Base-by-base conservation (phyloP, 345 rosid genomes). In the Euphorbia lathyris region DNA sequence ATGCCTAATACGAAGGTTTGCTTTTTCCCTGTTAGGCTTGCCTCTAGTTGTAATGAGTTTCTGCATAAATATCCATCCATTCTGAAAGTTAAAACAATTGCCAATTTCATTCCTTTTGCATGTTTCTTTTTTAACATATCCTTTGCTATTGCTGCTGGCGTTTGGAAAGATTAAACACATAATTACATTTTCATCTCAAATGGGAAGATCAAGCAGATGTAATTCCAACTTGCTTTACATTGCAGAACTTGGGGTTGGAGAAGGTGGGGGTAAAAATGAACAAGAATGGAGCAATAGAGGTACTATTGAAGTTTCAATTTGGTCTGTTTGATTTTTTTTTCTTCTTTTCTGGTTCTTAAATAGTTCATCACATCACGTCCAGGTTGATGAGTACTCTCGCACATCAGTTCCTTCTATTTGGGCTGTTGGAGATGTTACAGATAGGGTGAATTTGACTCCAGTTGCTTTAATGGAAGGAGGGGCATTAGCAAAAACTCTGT, bases 381-480 rank as follows among this genome's bases (percentile, higher is more conserved):
- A 94, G 98, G 98, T 94, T 79, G 95, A 94, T 79, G 96, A 94
- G 78, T 94, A 81, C 76, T 94, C 93, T 10, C 76, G 66, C 64
- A 89, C 97, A 51, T 84, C 96, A 7, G 92, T 91, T 70, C 92
- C 97, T 63, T 90, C 98, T 58, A 91, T 94, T 60, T 94, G 93
- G 96, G 98, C 98, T 43, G 95, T 94, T 63, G 98, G 98, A 75
- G 98, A 94, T 74, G 97, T 91, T 59, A 94, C 98, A 25, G 96
- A 90, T 73, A 80, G 98, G 71, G 70, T 94, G 72, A 94, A 94
- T 83, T 79, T 94, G 90, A 94, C 97, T 79, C 98, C 98, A 59
- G 98, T 94, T 78, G 97, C 98, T 65, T 84, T 94, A 80, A 94
- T 94, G 97, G 98, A 94, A 85, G 98, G 98, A 77, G 93, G 83